Evolutionary conservation across 1,284 basidiomycete genomes (phyloP).

Genomic region (Fomitiporia mediterranea): DNA sequence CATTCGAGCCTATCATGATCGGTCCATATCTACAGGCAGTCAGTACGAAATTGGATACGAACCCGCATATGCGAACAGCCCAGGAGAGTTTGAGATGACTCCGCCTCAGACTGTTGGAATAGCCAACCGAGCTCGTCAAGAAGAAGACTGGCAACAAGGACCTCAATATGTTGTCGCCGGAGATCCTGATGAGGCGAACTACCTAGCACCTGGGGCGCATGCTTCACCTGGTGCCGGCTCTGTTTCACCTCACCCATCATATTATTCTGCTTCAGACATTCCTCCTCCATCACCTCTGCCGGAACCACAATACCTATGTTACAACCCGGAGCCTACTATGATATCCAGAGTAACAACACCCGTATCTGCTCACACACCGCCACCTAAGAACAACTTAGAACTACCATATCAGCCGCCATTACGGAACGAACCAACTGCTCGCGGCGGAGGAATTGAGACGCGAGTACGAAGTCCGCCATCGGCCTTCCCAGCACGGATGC

Average conservation of each 20-base stretch:
- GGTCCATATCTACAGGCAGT: constrained; percentile 52
- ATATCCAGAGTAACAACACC: constrained; percentile 25
- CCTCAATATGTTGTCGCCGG: constrained; percentile 17
- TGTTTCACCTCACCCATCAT: constrained; percentile 41
- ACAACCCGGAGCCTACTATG: constrained; percentile 34
- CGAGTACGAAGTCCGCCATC: constrained; percentile 35
- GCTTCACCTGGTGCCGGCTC: constrained; percentile 21
- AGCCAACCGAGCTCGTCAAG: constrained; percentile 2
- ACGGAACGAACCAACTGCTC: constrained; percentile 22
- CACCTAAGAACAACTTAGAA: constrained; percentile 26
- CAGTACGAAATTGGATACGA: constrained; percentile 36
- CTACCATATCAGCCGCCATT: constrained; percentile 21
- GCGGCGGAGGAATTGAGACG: constrained; percentile 50
- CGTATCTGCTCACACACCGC: constrained; percentile 24
- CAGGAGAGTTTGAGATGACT: constrained; percentile 26
- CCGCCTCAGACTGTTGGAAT: constrained; percentile 26
- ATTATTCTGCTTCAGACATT: constrained; percentile 66
- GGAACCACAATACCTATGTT: constrained; percentile 41
- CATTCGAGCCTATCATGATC: constrained; percentile 62
- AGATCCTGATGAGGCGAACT: constrained; percentile 13
- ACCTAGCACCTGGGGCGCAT: constrained; percentile 15
- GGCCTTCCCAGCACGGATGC: constrained; percentile 13
- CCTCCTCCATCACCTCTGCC: constrained; percentile 58
- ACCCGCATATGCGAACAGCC: constrained; percentile 36
- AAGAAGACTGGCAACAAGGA: constrained; percentile 8